Evolutionary conservation across 768 basidiomycete genomes (phyloP).

Genomic region (Pleurotus citrinopileatus): DNA sequence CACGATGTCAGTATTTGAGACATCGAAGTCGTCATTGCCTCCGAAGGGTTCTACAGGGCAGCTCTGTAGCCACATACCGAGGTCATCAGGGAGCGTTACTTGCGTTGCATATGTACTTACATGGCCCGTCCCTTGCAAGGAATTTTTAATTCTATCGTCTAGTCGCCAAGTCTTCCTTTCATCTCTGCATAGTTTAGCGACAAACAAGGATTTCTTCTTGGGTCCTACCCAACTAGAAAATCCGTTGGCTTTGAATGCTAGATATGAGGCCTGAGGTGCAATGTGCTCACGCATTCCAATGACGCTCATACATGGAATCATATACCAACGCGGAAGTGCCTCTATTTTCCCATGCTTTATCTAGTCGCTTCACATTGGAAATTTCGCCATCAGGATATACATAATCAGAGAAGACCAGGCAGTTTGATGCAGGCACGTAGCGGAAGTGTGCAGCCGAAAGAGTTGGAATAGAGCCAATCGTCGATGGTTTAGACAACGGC

Average conservation of each 20-base stretch:
- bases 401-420: conserved; percentile 82
- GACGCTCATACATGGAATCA: conserved; percentile 65
- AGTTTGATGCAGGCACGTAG: conserved; percentile 47
- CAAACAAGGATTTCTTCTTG: conserved; percentile 75
- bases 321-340: conserved; percentile 74
- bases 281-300: conserved; percentile 56
- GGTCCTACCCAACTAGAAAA: conserved; percentile 56
- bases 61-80: conserved; percentile 47
- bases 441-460: conserved; percentile 69
- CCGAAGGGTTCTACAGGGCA: conserved; percentile 88
- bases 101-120: conserved; percentile 46
- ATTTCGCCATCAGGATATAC: conserved; percentile 79
- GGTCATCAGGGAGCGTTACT: too few species aligned
- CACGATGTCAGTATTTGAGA: conserved; percentile 65
- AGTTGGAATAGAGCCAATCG: conserved; percentile 68
- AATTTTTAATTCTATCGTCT: conserved; percentile 50
- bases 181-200: conserved; percentile 51
- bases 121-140: conserved; percentile 65
- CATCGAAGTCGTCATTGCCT: conserved; percentile 77
- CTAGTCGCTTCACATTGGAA: conserved; percentile 62
- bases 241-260: conserved; percentile 20
- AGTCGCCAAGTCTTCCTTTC: conserved; percentile 52
- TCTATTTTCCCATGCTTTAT: conserved; percentile 67
- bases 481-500: conserved; percentile 34
- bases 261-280: neutral